Evolutionary conservation across 805 yeast genomes (phyloP).

Genomic region (Candida incommunis): DNA sequence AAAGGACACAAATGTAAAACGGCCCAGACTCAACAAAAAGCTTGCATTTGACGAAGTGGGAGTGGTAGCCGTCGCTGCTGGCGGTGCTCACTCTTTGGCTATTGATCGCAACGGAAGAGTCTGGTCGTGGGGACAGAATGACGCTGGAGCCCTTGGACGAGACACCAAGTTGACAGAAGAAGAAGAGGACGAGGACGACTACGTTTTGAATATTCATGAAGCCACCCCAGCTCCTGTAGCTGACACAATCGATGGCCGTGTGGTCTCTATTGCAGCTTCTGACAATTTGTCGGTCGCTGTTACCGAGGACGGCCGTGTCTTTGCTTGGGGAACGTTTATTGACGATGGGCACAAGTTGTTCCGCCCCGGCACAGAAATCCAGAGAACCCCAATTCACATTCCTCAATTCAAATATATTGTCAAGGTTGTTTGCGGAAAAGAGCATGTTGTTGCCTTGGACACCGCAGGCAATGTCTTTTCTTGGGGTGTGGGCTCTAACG

Average conservation of each 20-base stretch:
- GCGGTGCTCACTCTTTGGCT: constrained; percentile 91
- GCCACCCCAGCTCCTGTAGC: constrained; percentile 78
- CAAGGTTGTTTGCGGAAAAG: constrained; percentile 85
- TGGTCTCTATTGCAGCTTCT: constrained; percentile 75
- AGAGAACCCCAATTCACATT: constrained; percentile 53
- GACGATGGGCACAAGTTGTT: constrained; percentile 82
- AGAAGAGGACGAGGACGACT: constrained; percentile 47
- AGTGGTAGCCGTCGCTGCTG: constrained; percentile 79
- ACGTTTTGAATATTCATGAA: constrained; percentile 77
- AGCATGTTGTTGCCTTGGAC: constrained; percentile 77
- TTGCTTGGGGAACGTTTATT: constrained; percentile 93
- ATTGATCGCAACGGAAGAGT: constrained; percentile 58
- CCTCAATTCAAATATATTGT: constrained; percentile 50
- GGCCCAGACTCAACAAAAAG: constrained; percentile 84
- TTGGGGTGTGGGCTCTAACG: constrained; percentile 96
- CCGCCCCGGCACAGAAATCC: constrained; percentile 47
- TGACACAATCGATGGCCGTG: constrained; percentile 38
- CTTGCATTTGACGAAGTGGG: constrained; percentile 48
- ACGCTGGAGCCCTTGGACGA: constrained; percentile 82
- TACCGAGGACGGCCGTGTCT: constrained; percentile 71
- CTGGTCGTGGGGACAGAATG: constrained; percentile 99
- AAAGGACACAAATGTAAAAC: constrained; percentile 83
- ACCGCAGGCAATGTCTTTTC: constrained; percentile 77
- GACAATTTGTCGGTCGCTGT: constrained; percentile 80
- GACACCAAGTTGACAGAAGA: constrained; percentile 59